A percentile compares a stretch with the other conserved stretches of the same genome.
Conservation (phyloP, 2,329 filamentous ascomycete genomes). For the Leptographium wingfieldii region DNA sequence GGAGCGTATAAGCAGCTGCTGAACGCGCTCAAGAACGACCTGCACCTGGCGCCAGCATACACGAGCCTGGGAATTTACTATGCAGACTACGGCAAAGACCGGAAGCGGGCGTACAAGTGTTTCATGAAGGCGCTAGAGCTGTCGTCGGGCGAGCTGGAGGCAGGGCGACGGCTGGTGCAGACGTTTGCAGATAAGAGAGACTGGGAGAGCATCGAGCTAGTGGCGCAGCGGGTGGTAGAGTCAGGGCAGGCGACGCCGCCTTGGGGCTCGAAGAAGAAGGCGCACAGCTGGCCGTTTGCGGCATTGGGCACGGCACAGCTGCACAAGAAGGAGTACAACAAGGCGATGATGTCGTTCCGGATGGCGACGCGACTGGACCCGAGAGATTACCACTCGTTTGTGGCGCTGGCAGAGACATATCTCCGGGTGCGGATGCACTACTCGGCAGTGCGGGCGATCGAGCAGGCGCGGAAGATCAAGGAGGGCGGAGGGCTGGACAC, state of each 20-base stretch:
- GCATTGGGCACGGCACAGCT: constrained; percentile 88
- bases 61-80: constrained; percentile 86
- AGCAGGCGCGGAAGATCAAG: constrained; percentile 70
- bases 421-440: constrained; percentile 87
- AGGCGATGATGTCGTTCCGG: constrained; percentile 85
- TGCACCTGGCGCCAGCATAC: constrained; percentile 82
- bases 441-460: constrained; percentile 83
- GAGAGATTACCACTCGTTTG: constrained; percentile 87
- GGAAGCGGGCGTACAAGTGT: constrained; percentile 73
- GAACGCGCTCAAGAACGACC: constrained; percentile 69
- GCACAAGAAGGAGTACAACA: constrained; percentile 82
- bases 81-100: constrained; percentile 79
- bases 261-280: constrained; percentile 84
- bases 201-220: constrained; percentile 91
- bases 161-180: constrained; percentile 74
- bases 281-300: constrained; percentile 91
- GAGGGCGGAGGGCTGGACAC: constrained; percentile 39
- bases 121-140: constrained; percentile 95
- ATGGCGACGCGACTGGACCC: constrained; percentile 74
- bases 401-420: constrained; percentile 94
- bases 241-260: constrained; percentile 87
- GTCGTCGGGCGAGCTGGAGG: constrained; percentile 72
- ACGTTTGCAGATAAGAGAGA: constrained; percentile 83
- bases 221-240: constrained; percentile 81
- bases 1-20: constrained; percentile 79